Evolutionary conservation across 208 protist species (phyloP).

Genomic region (Porcisia deanei): DNA sequence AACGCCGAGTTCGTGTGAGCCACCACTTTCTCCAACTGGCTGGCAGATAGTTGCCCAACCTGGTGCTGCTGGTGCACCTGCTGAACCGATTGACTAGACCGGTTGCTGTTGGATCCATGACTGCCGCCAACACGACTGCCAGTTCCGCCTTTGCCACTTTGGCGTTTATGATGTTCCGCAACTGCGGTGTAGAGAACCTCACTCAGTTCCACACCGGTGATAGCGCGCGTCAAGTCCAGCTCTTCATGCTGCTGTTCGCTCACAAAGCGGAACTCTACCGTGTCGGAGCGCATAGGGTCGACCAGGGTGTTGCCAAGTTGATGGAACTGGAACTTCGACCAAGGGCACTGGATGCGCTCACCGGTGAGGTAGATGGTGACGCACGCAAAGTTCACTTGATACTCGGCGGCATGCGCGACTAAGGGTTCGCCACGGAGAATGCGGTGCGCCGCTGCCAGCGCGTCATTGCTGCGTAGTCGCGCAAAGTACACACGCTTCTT

Average conservation of each 20-base stretch:
- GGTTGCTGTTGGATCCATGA: neutral
- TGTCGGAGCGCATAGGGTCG: conserved; percentile 47
- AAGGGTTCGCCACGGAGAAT: conserved; percentile 36
- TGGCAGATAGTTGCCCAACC: neutral
- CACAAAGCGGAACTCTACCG: conserved; percentile 62
- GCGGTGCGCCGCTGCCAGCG: conserved; percentile 41
- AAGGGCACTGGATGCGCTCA: conserved; percentile 28
- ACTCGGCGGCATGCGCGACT: conserved; percentile 49
- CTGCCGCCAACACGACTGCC: conserved; percentile 1
- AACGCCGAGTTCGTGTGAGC: neutral
- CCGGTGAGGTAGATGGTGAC: conserved; percentile 51
- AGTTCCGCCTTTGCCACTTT: neutral
- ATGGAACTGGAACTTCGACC: conserved; percentile 32
- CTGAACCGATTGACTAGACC: neutral
- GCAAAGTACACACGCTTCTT: conserved; percentile 80
- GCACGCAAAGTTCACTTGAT: conserved; percentile 76
- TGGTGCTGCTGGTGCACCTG: conserved; percentile 5
- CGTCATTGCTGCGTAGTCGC: conserved; percentile 60
- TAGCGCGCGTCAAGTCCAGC: conserved; percentile 51
- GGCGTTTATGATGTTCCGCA: conserved; percentile 15
- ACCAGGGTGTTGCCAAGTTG: conserved; percentile 33
- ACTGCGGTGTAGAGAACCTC: conserved; percentile 28
- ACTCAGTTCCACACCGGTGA: conserved; percentile 25
- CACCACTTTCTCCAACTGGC: no score
- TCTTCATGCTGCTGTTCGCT: conserved; percentile 33